Evolutionary conservation across 202 grass and related monocot genomes (phyloP).

Genomic region (Setaria italica): DNA sequence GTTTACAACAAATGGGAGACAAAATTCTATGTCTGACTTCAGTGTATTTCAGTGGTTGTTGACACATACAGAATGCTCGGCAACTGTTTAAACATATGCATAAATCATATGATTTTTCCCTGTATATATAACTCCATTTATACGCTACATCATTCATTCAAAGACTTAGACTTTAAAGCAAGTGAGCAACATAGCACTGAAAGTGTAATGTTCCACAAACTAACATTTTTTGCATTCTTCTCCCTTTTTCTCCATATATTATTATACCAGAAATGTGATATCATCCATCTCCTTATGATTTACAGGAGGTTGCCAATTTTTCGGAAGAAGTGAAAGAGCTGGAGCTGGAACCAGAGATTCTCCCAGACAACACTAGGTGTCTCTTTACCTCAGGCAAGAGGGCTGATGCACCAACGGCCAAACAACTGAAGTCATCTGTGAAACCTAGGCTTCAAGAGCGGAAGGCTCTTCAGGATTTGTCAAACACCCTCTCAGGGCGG

Average conservation of each 20-base stretch:
- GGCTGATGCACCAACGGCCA: slow-evolving; percentile 45
- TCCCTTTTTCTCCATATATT: neutral
- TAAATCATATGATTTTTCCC: slow-evolving; percentile 19
- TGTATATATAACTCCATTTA: slow-evolving; percentile 15
- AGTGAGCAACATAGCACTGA: neutral
- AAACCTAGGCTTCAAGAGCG: slow-evolving; percentile 46
- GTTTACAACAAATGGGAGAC: neutral
- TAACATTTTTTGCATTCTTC: neutral
- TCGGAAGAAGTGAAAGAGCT: slow-evolving; percentile 43
- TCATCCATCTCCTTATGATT: slow-evolving; percentile 29
- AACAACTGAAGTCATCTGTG: slow-evolving; percentile 47
- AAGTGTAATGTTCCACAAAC: neutral
- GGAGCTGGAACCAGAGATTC: slow-evolving; percentile 64
- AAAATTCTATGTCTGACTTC: neutral
- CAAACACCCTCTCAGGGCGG: slow-evolving; percentile 48
- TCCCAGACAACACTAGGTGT: slow-evolving; percentile 36
- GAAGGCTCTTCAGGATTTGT: slow-evolving; percentile 57
- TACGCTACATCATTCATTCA: neutral
- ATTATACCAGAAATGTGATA: neutral
- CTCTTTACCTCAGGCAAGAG: slow-evolving; percentile 53
- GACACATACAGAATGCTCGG: slow-evolving; percentile 5
- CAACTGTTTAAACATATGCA: slow-evolving; percentile 12
- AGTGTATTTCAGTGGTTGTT: neutral
- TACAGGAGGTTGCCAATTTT: slow-evolving; percentile 45
- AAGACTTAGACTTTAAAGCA: neutral